phyloP scores from a whole-genome alignment of 371 early-diverging fungal genomes.

The Vairimorpha ceranae region DNA sequence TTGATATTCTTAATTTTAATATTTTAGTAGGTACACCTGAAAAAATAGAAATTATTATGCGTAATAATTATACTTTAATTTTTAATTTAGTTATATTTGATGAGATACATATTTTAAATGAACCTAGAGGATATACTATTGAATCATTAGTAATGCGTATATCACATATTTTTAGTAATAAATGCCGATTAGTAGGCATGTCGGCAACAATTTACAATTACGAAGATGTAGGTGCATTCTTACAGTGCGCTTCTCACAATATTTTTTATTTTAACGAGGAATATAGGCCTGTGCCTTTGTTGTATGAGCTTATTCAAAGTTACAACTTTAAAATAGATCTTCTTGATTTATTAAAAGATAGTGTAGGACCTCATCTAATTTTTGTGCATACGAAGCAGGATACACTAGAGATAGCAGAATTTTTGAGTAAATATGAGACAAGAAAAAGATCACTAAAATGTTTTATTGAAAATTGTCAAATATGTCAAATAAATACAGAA shows the following conservation, averaged over 20 bases:
- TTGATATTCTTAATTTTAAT: slow-evolving; percentile 10
- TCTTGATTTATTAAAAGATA: background rate
- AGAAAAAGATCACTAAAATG: background rate
- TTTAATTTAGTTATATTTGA: slow-evolving; percentile 40
- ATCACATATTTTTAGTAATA: background rate
- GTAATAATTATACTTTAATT: slow-evolving; percentile 12
- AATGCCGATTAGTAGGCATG: slow-evolving; percentile 39
- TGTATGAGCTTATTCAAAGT: slow-evolving; percentile 29
- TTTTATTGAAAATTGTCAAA: background rate
- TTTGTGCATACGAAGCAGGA: slow-evolving; percentile 38
- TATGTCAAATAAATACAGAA: background rate
- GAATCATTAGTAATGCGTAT: slow-evolving; percentile 36
- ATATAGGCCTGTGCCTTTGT: slow-evolving; percentile 25
- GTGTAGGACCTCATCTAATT: slow-evolving; percentile 12
- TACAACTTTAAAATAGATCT: slow-evolving; percentile 12
- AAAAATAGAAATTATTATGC: slow-evolving; percentile 38
- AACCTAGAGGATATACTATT: slow-evolving; percentile 23
- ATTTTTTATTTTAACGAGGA: slow-evolving; percentile 24
- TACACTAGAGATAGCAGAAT: slow-evolving; percentile 10
- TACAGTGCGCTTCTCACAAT: slow-evolving; percentile 37
- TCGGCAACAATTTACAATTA: slow-evolving; percentile 47
- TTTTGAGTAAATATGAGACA: slow-evolving; percentile 6
- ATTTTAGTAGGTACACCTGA: slow-evolving; percentile 49
- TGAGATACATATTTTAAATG: slow-evolving; percentile 46
- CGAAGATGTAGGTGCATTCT: slow-evolving; percentile 34